A percentile compares a stretch with the other conserved stretches of the same genome.
Evolutionary conservation across 495 filamentous ascomycete species (phyloP).

Genomic region (Aspergillus avenaceus): DNA sequence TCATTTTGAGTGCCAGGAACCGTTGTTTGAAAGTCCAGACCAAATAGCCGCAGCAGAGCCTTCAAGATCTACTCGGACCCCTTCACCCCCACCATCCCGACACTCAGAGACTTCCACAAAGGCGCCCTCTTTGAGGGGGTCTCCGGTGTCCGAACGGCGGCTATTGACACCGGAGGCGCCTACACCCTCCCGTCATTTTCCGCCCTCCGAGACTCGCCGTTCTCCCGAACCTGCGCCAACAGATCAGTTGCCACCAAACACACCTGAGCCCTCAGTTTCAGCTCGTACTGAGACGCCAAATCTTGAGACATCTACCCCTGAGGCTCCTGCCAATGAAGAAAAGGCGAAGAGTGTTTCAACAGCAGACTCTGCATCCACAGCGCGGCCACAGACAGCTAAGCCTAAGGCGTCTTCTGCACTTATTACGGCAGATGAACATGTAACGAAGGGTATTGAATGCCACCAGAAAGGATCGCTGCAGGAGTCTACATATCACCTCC

Average conservation of each 20-base stretch:
- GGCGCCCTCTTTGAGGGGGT: slow-evolving; percentile 33
- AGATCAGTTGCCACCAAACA: background rate
- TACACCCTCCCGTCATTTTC: slow-evolving; percentile 3
- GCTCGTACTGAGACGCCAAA: slow-evolving; percentile 23
- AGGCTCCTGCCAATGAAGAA: slow-evolving; percentile 27
- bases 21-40: slow-evolving; percentile 44
- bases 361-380: slow-evolving; percentile 62
- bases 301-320: slow-evolving; percentile 21
- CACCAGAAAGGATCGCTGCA: slow-evolving; percentile 82
- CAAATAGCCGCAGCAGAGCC: slow-evolving; percentile 32
- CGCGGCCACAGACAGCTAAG: slow-evolving; percentile 52
- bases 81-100: slow-evolving; percentile 28
- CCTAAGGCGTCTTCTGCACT: slow-evolving; percentile 41
- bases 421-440: slow-evolving; percentile 78
- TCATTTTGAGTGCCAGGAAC: slow-evolving; percentile 59
- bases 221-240: slow-evolving; percentile 4
- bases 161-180: slow-evolving; percentile 15
- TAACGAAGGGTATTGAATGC: slow-evolving; percentile 78
- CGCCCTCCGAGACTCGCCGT: slow-evolving; percentile 10
- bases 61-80: slow-evolving; percentile 32
- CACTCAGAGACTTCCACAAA: slow-evolving; percentile 27
- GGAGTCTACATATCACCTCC: slow-evolving; percentile 93
- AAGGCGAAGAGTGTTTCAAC: slow-evolving; percentile 52
- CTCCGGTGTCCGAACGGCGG: slow-evolving; percentile 16
- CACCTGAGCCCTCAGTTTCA: background rate